phyloP scores from a whole-genome alignment of 768 basidiomycete genomes.

The Leccinellum rugosiceps region DNA sequence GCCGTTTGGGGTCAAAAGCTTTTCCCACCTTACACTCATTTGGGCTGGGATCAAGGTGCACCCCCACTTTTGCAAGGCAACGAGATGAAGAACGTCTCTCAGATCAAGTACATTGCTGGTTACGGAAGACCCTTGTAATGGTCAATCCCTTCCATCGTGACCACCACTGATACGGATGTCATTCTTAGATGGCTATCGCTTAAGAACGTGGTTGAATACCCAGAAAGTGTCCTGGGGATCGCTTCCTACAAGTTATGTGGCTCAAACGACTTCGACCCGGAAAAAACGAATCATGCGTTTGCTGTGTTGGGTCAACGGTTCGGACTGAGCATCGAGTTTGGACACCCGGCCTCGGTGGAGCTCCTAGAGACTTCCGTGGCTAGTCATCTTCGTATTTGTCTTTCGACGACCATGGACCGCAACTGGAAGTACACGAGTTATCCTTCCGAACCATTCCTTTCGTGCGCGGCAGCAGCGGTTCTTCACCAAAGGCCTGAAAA shows the following conservation, averaged over 20 bases:
- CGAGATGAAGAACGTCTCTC: not conserved
- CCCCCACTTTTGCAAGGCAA: not conserved
- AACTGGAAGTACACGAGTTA: constrained; percentile 12
- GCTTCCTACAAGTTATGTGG: not conserved
- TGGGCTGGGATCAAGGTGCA: not conserved
- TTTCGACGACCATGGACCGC: constrained; percentile 2
- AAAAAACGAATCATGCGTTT: not conserved
- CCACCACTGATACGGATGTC: not conserved
- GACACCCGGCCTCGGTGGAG: constrained; percentile 1
- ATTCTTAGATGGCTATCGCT: constrained; percentile 8
- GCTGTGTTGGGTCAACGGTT: constrained; percentile 6
- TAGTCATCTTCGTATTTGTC: constrained; percentile 14
- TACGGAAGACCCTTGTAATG: not conserved
- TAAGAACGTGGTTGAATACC: not conserved
- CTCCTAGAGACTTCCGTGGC: constrained; percentile 5
- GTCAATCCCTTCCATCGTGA: too few relatives aligned
- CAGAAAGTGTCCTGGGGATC: not conserved
- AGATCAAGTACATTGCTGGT: not conserved
- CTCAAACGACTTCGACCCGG: not conserved
- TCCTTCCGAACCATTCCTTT: constrained; percentile 19
- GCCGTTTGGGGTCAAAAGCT: not conserved
- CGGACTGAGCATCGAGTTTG: constrained; percentile 1
- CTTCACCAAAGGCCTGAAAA: not conserved
- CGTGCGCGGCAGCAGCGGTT: constrained; percentile 2
- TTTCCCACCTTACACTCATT: not conserved